Evolutionary conservation across 495 filamentous ascomycete species (phyloP).

Genomic region (Apiosordaria backusii): DNA sequence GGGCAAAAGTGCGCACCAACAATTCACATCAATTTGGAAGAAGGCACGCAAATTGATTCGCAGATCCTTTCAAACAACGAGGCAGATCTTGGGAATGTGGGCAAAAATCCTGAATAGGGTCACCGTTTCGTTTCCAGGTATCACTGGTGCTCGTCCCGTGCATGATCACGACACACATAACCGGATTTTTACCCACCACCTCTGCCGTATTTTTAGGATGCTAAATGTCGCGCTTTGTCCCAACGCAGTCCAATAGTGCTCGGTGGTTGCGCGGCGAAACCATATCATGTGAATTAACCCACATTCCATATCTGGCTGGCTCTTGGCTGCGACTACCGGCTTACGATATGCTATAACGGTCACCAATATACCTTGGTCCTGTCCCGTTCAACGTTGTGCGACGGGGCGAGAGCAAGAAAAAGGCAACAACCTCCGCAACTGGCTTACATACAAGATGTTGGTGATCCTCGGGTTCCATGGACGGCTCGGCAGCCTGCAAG

Average conservation of each 20-base stretch:
- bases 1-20: background rate
- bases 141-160: background rate
- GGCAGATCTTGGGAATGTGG: background rate
- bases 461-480: background rate
- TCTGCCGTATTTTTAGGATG: slow-evolving; percentile 16
- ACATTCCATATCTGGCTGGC: slow-evolving; percentile 5
- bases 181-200: slow-evolving; percentile 18
- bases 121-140: background rate
- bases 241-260: background rate
- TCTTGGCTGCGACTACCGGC: background rate
- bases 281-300: slow-evolving; percentile 8
- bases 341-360: background rate
- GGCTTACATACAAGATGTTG: background rate
- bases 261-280: slow-evolving; percentile 4
- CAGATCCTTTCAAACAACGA: background rate
- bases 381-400: background rate
- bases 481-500: slow-evolving; percentile 12
- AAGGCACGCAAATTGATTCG: slow-evolving; percentile 5
- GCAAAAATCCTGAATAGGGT: slow-evolving; percentile 4
- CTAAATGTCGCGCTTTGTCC: slow-evolving; percentile 3
- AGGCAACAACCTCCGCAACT: too few species aligned
- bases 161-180: slow-evolving; percentile 10
- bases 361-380: background rate
- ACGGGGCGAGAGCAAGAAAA: background rate
- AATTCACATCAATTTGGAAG: slow-evolving; percentile 14